Conservation (phyloP, 2,329 filamentous ascomycete species). For the Rosellinia necatrix region DNA sequence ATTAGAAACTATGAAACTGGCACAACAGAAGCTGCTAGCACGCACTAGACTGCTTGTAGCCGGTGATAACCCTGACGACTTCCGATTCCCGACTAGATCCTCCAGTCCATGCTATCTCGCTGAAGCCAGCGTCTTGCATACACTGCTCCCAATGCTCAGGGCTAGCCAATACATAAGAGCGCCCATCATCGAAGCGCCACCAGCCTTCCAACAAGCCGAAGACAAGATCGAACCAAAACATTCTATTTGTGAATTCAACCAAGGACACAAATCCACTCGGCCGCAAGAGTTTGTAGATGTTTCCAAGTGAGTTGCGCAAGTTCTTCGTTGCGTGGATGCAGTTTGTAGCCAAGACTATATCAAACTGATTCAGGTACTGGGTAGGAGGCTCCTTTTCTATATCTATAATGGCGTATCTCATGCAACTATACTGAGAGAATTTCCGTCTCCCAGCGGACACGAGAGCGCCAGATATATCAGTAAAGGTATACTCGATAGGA, state of each 20-base stretch:
- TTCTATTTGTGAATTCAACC: slow-evolving; percentile 37
- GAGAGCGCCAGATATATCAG: slow-evolving; percentile 46
- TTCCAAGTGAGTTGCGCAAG: slow-evolving; percentile 28
- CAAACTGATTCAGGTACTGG: slow-evolving; percentile 28
- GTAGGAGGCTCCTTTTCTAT: slow-evolving; percentile 35
- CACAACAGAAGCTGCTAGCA: too few species aligned
- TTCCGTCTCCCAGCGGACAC: slow-evolving; percentile 36
- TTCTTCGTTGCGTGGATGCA: slow-evolving; percentile 44
- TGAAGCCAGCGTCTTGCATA: too few species aligned
- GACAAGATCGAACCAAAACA: slow-evolving; percentile 40
- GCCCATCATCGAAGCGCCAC: slow-evolving; percentile 42
- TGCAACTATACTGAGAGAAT: slow-evolving; percentile 29
- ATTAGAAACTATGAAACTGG: too few species aligned
- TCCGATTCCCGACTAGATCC: too few species aligned
- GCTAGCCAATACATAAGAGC: too few species aligned
- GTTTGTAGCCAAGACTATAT: slow-evolving; percentile 44
- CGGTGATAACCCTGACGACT: too few species aligned
- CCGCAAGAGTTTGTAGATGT: slow-evolving; percentile 38
- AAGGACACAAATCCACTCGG: slow-evolving; percentile 39
- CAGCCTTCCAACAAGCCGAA: slow-evolving; percentile 45
- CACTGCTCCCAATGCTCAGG: too few species aligned
- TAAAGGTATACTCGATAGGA: slow-evolving; percentile 48
- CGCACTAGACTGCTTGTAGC: too few species aligned
- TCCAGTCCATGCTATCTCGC: too few species aligned
- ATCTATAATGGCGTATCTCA: slow-evolving; percentile 39